Evolutionary conservation across 176 grass and related monocot species (phyloP).

Genomic region (Triticum turgidum): DNA sequence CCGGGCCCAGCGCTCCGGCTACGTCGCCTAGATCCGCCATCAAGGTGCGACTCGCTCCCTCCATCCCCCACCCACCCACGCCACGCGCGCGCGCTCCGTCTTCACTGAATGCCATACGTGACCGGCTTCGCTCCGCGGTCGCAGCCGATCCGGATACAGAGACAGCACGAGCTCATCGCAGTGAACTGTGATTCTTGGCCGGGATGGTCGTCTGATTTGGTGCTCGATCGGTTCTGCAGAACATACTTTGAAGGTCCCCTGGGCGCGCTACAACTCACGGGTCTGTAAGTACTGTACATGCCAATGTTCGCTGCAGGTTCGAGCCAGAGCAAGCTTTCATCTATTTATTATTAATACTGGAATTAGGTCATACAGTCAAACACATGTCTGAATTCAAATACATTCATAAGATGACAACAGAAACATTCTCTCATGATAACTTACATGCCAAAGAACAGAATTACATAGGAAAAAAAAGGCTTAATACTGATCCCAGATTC

Average conservation of each 20-base stretch:
- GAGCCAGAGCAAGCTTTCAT: background rate
- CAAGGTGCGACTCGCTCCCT: slow-evolving; percentile 35
- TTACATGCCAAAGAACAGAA: background rate
- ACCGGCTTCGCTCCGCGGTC: background rate
- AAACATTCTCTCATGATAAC: background rate
- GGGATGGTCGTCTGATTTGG: slow-evolving; percentile 5
- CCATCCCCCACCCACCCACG: background rate
- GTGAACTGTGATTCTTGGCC: background rate
- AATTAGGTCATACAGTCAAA: background rate
- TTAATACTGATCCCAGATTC: background rate
- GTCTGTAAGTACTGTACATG: slow-evolving; percentile 43
- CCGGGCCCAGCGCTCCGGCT: slow-evolving; percentile 55
- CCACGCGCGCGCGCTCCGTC: too few species aligned
- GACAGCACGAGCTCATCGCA: slow-evolving; percentile 51
- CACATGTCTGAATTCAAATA: background rate
- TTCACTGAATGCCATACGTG: background rate
- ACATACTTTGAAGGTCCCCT: slow-evolving; percentile 74
- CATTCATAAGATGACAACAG: background rate
- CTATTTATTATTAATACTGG: background rate
- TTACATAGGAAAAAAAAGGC: background rate
- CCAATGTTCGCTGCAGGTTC: slow-evolving; percentile 70
- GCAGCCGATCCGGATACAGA: slow-evolving; percentile 80
- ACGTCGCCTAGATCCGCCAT: slow-evolving; percentile 60
- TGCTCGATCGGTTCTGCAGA: slow-evolving; percentile 39
- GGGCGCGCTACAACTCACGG: slow-evolving; percentile 60